Evolutionary conservation across 805 yeast genomes (phyloP).

Genomic region (Teunomyces pallodes): DNA sequence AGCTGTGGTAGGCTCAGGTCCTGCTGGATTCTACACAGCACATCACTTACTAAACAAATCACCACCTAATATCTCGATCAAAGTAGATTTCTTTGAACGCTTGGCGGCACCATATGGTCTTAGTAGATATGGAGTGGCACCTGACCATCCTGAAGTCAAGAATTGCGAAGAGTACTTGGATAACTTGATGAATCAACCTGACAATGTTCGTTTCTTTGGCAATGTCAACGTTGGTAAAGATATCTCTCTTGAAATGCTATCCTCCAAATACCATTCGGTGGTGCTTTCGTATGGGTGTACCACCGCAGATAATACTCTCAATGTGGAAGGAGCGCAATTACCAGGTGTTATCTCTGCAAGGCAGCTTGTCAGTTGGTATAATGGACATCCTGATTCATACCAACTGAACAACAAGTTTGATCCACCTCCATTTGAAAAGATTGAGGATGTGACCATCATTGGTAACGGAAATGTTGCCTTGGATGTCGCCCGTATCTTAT

Average conservation of each 20-base stretch:
- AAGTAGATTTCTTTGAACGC: slow-evolving; percentile 77
- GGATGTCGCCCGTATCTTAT: slow-evolving; percentile 79
- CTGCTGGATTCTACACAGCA: slow-evolving; percentile 93
- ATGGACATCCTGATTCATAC: slow-evolving; percentile 70
- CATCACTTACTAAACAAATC: slow-evolving; percentile 59
- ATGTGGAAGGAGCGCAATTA: slow-evolving; percentile 56
- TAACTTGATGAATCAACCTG: slow-evolving; percentile 37
- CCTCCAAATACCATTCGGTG: slow-evolving; percentile 64
- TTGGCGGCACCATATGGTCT: slow-evolving; percentile 90
- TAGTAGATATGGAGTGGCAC: slow-evolving; percentile 95
- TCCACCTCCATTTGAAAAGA: slow-evolving; percentile 57
- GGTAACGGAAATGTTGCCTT: slow-evolving; percentile 98
- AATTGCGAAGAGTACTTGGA: slow-evolving; percentile 73
- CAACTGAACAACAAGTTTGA: slow-evolving; percentile 30
- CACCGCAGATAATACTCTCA: slow-evolving; percentile 47
- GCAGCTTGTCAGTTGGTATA: slow-evolving; percentile 94
- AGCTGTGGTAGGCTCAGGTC: slow-evolving; percentile 93
- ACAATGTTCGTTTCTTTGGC: slow-evolving; percentile 55
- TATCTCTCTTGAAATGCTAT: slow-evolving; percentile 48
- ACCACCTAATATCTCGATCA: slow-evolving; percentile 19
- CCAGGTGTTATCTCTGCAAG: slow-evolving; percentile 78
- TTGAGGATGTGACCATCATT: slow-evolving; percentile 70
- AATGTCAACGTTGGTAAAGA: slow-evolving; percentile 69
- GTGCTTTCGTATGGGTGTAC: slow-evolving; percentile 83
- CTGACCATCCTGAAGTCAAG: slow-evolving; percentile 97